Base-by-base conservation (phyloP, 495 filamentous ascomycete species). In the Penicillium angulare region DNA sequence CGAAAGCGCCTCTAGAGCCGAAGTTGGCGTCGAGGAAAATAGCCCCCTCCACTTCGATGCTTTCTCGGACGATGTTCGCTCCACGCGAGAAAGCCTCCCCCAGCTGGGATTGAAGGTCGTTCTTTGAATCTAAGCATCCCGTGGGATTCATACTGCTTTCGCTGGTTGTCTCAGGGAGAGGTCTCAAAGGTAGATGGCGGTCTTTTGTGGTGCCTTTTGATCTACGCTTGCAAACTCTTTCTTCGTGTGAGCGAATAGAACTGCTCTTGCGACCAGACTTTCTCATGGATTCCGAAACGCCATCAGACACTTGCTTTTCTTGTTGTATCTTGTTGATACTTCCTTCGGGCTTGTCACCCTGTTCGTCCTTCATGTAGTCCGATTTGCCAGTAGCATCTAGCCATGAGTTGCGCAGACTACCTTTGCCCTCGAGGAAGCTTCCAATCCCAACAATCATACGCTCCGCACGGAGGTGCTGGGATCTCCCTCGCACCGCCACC, bases 1-100 rank as follows among this genome's bases (percentile, higher is more conserved):
- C 46, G 15, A 53, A 43, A 27, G 50, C 41, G 24, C 43, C 47
- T 13, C 22, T 34, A 17, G 49, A 52, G 20, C 42, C 20, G 24
- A 60, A 60, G 16, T 76, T 73, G 16, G 77, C 77, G 51, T 80
- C 72, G n/a, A 77, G 63, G 49, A 75, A 79, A 8, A 78, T 43
- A 9, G 71, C 69, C 0, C 74, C 78, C 6, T 79, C 77, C 7
- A 75, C 71, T 16, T 75, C 71, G 24, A 79, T 72, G 10, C 74
- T 66, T 49, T 80, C 74, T 17, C 78, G 66, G 31, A 80, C 72
- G 21, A 81, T 63, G 38, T 74, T 74, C 23, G 72, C 64, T 17
- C 77, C 79, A 33, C 70, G 66, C 4, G 59, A 62, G 31, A 64
- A 64, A 0, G 55, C 41, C n/a, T 55, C 44, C 24, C 38, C 26